A percentile compares a stretch with the other conserved stretches of the same genome.
Evolutionary conservation across 1,284 basidiomycete genomes (phyloP).

Genomic region (Boletellus deceptivus): DNA sequence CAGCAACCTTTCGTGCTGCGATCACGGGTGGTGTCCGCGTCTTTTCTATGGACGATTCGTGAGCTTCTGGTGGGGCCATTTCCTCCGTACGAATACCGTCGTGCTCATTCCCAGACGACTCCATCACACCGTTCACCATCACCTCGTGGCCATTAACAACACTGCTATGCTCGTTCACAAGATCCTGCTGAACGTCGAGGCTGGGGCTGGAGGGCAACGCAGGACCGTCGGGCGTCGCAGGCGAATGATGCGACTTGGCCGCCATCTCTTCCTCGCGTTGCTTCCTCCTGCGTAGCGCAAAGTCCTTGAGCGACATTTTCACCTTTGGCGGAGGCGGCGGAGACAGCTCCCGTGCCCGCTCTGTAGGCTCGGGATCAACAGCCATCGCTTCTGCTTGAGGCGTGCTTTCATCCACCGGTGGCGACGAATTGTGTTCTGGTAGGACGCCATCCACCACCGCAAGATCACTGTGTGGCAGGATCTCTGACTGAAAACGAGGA

Average conservation of each 20-base stretch:
- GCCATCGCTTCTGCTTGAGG: constrained; percentile 9
- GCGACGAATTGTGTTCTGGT: background rate
- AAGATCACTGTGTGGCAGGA: background rate
- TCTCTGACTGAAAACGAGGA: constrained; percentile 1
- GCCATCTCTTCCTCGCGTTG: constrained; percentile 40
- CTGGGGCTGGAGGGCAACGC: constrained; percentile 22
- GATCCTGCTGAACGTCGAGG: constrained; percentile 16
- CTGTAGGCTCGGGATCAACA: constrained; percentile 9
- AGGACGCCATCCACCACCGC: background rate
- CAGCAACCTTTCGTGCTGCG: background rate
- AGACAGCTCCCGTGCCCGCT: constrained; percentile 15
- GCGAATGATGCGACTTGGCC: constrained; percentile 27
- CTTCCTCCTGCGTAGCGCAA: constrained; percentile 46
- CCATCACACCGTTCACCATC: constrained; percentile 6
- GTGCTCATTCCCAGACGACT: background rate
- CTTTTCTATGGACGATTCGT: background rate
- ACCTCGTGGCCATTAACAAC: constrained; percentile 10
- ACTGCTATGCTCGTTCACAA: constrained; percentile 5
- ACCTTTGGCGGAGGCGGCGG: constrained; percentile 40
- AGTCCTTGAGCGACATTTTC: constrained; percentile 50
- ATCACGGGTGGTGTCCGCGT: background rate
- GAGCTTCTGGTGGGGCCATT: background rate
- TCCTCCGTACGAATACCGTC: background rate
- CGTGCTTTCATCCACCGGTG: constrained; percentile 2
- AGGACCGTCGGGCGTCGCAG: constrained; percentile 16